These are phyloP conservation scores for Macroventuria anomochaeta DNA, from an alignment of 2,329 filamentous ascomycete species.

Conservation along the genomic window DNA sequence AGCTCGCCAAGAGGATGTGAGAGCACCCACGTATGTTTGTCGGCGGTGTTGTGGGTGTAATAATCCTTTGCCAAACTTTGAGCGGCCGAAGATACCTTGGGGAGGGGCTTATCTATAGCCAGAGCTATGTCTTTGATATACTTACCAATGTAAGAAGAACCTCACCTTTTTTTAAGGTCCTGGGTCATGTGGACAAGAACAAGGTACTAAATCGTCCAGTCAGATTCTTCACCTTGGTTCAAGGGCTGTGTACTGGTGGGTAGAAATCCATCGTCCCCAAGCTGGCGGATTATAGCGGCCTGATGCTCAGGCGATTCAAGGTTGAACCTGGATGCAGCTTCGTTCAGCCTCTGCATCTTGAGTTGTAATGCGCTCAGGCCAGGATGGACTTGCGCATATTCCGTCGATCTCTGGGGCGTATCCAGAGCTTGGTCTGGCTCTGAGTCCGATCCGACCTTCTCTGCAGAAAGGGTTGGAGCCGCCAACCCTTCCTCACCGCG, in stretches of 20 bases:
- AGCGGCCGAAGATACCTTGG: not conserved
- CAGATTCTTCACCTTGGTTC: no score
- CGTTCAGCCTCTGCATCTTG: conserved; percentile 19
- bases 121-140: conserved; percentile 12
- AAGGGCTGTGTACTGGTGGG: no score
- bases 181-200: conserved; percentile 20
- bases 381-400: not conserved
- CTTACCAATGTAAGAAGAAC: conserved; percentile 31
- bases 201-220: conserved; percentile 11
- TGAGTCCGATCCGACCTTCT: not conserved
- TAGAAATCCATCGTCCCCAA: not conserved
- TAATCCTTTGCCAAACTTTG: conserved; percentile 7
- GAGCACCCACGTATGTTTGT: conserved; percentile 26
- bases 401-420: not conserved
- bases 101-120: not conserved
- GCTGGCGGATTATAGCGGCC: not conserved
- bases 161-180: conserved; percentile 22
- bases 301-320: not conserved
- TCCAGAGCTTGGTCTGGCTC: not conserved
- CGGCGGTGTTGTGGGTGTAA: conserved; percentile 25
- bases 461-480: not conserved
- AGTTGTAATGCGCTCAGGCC: conserved; percentile 13
- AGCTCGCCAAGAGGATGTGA: conserved; percentile 19
- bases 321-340: conserved; percentile 8
- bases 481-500: not conserved